Conservation (phyloP, 192 early-diverging fungal species). For the Backusella parvicylindrica region DNA sequence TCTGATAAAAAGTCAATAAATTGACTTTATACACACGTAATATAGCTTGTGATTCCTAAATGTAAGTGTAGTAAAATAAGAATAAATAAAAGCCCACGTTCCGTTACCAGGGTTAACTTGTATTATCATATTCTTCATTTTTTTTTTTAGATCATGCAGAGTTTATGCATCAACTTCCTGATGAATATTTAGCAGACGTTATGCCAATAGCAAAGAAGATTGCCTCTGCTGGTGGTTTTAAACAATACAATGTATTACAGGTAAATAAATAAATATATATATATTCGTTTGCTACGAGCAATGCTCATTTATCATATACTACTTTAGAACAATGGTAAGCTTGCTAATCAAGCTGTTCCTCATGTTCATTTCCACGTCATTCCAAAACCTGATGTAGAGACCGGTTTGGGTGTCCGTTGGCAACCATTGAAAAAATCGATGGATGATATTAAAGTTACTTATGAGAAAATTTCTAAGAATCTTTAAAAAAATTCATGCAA, state of each 20-base stretch:
- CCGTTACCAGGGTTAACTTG: neutral
- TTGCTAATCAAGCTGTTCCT: slow-evolving; percentile 65
- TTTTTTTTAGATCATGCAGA: slow-evolving; percentile 67
- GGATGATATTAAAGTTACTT: slow-evolving; percentile 23
- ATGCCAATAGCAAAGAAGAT: slow-evolving; percentile 88
- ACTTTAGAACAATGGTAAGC: slow-evolving; percentile 49
- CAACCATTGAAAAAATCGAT: slow-evolving; percentile 12
- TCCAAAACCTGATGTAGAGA: slow-evolving; percentile 59
- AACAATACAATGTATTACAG: slow-evolving; percentile 90
- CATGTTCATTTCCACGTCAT: slow-evolving; percentile 97
- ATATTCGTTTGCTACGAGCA: neutral
- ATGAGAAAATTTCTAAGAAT: slow-evolving; percentile 17
- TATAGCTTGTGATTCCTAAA: slow-evolving; percentile 69
- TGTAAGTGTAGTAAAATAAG: slow-evolving; percentile 35
- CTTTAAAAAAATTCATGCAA: neutral
- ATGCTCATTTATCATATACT: neutral
- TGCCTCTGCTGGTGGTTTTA: slow-evolving; percentile 64
- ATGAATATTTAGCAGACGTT: slow-evolving; percentile 76
- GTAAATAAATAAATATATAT: slow-evolving; percentile 26
- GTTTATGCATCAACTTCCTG: slow-evolving; percentile 89
- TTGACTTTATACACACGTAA: neutral
- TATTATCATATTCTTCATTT: neutral
- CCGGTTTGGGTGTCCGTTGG: slow-evolving; percentile 74
- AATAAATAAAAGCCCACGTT: too few species aligned
- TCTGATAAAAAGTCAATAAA: neutral